Evolutionary conservation across 2,329 filamentous ascomycete species (phyloP).

Genomic region (Fusarium armeniacum): DNA sequence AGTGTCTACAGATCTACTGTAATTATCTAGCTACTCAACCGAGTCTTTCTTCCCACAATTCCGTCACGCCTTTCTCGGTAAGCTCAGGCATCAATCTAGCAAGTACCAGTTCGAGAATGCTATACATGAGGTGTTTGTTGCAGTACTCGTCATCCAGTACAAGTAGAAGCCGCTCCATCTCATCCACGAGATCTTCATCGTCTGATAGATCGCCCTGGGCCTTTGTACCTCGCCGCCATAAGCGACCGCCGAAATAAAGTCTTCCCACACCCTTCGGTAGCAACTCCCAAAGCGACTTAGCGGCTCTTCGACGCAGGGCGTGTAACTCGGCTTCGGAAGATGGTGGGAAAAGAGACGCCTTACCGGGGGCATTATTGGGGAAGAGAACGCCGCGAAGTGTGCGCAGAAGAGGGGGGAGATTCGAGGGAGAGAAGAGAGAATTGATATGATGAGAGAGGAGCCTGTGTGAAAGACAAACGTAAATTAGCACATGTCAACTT

Average conservation of each 20-base stretch:
- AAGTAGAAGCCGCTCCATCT: slow-evolving; percentile 77
- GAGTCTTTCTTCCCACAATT: slow-evolving; percentile 81
- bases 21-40: slow-evolving; percentile 44
- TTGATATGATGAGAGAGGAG: slow-evolving; percentile 71
- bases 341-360: slow-evolving; percentile 72
- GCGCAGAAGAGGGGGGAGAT: slow-evolving; percentile 76
- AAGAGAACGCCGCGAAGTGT: slow-evolving; percentile 84
- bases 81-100: slow-evolving; percentile 88
- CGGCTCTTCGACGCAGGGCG: slow-evolving; percentile 76
- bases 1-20: slow-evolving; percentile 17
- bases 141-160: slow-evolving; percentile 86
- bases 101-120: slow-evolving; percentile 84
- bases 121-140: slow-evolving; percentile 92
- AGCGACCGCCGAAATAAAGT: slow-evolving; percentile 64
- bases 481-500: slow-evolving; percentile 46
- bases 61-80: slow-evolving; percentile 76
- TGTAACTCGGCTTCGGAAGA: slow-evolving; percentile 70
- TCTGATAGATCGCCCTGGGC: slow-evolving; percentile 44
- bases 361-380: slow-evolving; percentile 83
- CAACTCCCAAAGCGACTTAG: slow-evolving; percentile 68
- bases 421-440: slow-evolving; percentile 72
- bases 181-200: slow-evolving; percentile 63
- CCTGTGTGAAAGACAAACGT: slow-evolving; percentile 56
- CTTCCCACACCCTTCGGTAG: slow-evolving; percentile 63
- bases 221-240: slow-evolving; percentile 47